Base-by-base conservation (phyloP, 768 basidiomycete species). In the Suillus brevipes region DNA sequence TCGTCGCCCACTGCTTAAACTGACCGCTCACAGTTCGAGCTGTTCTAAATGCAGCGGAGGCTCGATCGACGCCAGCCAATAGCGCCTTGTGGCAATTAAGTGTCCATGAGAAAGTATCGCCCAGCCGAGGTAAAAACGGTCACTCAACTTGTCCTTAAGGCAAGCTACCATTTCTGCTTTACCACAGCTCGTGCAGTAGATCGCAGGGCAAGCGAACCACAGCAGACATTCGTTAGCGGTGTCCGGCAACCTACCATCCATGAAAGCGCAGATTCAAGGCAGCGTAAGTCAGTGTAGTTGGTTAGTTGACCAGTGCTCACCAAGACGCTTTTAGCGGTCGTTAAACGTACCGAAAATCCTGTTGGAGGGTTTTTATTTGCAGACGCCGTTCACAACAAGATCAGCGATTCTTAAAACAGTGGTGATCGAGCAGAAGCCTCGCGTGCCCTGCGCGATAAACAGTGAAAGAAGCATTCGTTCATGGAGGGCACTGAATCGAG, bases 111-210 rank as follows among this genome's bases (percentile, higher is more conserved):
- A 25, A 61, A 57, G 25, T 12, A 40, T 63, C 6, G 18, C 62
- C 62, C 28, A 25, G 58, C 20, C 36, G 37, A 59, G 62, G 62
- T 59, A n/a, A 63, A 34, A 25, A 31, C 18, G n/a, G 23, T 60
- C 56, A 23, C 28, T 42, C 23, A 2, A 37, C 31, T 42, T 28
- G 23, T 42, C 37, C 7, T 18, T 42, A 3, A 20, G 7, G 7
- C n/a, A 40, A 38, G n/a, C 12, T 56, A 63, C 57, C 2, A 63
- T 63, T 63, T 60, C 20, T 14, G 25, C 31, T 13, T 23, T 38
- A 36, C 14, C 49, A 34, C 14, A 58, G 43, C 10, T 37, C 60
- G 36, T 45, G 36, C 60, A 6, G 36, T 28, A 14, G 9, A 62
- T 18, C 4, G 14, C 16, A 61, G n/a, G 49, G 61, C n/a, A 36